A percentile compares a stretch with the other conserved stretches of the same genome.
These are phyloP conservation scores for Podaxis pistillaris DNA, from an alignment of 768 basidiomycete genomes.

Conservation along the genomic window DNA sequence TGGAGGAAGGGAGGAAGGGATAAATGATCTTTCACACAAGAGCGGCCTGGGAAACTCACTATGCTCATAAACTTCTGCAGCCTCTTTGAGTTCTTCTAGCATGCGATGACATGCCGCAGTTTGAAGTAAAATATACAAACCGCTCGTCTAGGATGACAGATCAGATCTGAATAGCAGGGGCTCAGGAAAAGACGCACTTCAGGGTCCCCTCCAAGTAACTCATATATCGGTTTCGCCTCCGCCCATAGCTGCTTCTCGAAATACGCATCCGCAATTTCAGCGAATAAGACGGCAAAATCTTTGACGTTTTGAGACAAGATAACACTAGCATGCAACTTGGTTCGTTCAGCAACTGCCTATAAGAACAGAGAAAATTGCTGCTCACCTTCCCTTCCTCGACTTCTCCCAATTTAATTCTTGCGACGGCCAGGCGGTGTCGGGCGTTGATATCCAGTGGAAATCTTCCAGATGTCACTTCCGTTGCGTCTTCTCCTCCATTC, in stretches of 20 bases:
- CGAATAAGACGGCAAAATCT: conserved; percentile 77
- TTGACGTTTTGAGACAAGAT: conserved; percentile 70
- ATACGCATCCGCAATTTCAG: conserved; percentile 84
- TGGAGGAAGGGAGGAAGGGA: conserved; percentile 25
- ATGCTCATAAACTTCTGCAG: conserved; percentile 81
- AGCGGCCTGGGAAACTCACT: conserved; percentile 42
- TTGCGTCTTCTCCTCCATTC: conserved; percentile 44
- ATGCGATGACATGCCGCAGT: conserved; percentile 82
- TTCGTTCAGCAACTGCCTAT: neutral
- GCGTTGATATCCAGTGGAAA: conserved; percentile 73
- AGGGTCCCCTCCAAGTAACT: conserved; percentile 70
- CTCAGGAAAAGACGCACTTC: conserved; percentile 46
- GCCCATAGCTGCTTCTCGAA: conserved; percentile 74
- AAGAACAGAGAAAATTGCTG: neutral
- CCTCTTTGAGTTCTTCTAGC: conserved; percentile 71
- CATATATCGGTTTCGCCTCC: conserved; percentile 80
- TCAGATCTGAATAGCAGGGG: neutral
- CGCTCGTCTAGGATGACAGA: conserved; percentile 56
- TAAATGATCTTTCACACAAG: neutral
- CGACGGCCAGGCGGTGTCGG: conserved; percentile 79
- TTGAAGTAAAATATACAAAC: conserved; percentile 67
- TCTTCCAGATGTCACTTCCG: conserved; percentile 38
- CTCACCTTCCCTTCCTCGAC: conserved; percentile 78
- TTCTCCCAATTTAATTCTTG: conserved; percentile 79
- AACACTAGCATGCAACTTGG: conserved; percentile 72